These are phyloP conservation scores for Jatropha podagrica DNA, from an alignment of 441 rosid genomes.

Conservation along the genomic window DNA sequence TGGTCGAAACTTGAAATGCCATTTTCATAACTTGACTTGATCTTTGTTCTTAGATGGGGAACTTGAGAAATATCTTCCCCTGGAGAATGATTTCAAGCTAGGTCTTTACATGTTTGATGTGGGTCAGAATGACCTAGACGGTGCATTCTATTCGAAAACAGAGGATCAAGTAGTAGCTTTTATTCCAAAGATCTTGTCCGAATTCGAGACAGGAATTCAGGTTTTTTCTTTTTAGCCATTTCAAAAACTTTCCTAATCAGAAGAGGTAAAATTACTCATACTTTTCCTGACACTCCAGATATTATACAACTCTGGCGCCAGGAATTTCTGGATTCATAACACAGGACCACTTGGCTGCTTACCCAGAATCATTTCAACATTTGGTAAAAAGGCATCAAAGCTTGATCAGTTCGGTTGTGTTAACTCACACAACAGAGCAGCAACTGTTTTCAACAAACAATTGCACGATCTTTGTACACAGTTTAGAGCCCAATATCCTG, in stretches of 20 bases:
- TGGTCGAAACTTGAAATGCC: too few relatives aligned
- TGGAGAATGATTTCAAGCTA: constrained; percentile 58
- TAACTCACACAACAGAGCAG: constrained; percentile 76
- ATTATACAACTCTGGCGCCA: constrained; percentile 74
- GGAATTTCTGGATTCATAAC: constrained; percentile 91
- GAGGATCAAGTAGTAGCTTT: constrained; percentile 76
- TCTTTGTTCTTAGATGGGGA: constrained; percentile 46
- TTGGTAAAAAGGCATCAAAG: constrained; percentile 76
- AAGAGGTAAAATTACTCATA: not conserved
- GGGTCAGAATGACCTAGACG: constrained; percentile 96
- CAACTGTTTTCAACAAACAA: constrained; percentile 79
- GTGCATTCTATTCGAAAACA: constrained; percentile 87
- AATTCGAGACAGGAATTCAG: constrained; percentile 77
- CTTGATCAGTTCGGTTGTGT: constrained; percentile 88
- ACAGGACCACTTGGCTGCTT: constrained; percentile 96
- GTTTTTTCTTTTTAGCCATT: constrained; percentile 28
- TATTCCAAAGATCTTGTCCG: constrained; percentile 62
- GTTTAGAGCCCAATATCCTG: constrained; percentile 53
- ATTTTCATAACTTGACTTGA: not conserved
- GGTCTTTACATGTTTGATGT: constrained; percentile 92
- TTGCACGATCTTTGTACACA: constrained; percentile 72
- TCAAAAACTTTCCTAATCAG: not conserved
- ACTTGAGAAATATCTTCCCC: constrained; percentile 57
- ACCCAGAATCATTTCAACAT: constrained; percentile 77
- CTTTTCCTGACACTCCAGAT: constrained; percentile 36